phyloP scores from a whole-genome alignment of 495 filamentous ascomycete species.

The Xanthoparmelia taractica region DNA sequence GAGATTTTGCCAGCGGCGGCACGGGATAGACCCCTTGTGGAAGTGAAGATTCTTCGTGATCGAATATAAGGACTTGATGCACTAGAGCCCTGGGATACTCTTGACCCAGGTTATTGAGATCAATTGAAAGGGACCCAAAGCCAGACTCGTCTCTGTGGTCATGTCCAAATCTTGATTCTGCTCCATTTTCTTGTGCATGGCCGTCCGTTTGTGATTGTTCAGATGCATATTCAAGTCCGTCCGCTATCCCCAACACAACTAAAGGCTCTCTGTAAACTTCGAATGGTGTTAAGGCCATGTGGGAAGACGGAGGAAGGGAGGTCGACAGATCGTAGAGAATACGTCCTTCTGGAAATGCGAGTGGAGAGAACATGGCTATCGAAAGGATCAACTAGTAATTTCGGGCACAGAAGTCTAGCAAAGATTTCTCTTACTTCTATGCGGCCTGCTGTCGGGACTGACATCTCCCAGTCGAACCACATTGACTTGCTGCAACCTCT shows the following conservation, averaged over 20 bases:
- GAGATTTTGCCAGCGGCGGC: constrained; percentile 61
- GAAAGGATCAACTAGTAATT: constrained; percentile 28
- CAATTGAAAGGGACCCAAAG: constrained; percentile 47
- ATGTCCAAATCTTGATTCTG: constrained; percentile 29
- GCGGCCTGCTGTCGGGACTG: constrained; percentile 75
- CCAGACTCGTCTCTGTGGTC: constrained; percentile 20
- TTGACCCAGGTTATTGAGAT: constrained; percentile 62
- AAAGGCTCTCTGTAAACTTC: constrained; percentile 76
- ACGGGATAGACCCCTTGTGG: constrained; percentile 56
- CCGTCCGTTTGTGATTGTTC: constrained; percentile 30
- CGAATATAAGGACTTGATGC: constrained; percentile 72
- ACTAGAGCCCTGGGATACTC: constrained; percentile 67
- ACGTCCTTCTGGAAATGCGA: constrained; percentile 81
- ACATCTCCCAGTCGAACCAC: constrained; percentile 85
- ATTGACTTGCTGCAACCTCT: constrained; percentile 68
- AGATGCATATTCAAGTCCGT: constrained; percentile 52
- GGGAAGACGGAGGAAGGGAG: constrained; percentile 66
- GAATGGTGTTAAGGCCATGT: constrained; percentile 72
- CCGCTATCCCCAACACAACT: constrained; percentile 69
- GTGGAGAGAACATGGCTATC: constrained; percentile 87
- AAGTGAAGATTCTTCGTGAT: constrained; percentile 45
- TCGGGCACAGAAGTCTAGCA: not conserved
- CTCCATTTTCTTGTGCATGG: constrained; percentile 38
- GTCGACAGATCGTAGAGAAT: constrained; percentile 87
- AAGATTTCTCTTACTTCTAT: constrained; percentile 61